Conservation (phyloP, 441 rosid species). For the Isatis lusitanica region DNA sequence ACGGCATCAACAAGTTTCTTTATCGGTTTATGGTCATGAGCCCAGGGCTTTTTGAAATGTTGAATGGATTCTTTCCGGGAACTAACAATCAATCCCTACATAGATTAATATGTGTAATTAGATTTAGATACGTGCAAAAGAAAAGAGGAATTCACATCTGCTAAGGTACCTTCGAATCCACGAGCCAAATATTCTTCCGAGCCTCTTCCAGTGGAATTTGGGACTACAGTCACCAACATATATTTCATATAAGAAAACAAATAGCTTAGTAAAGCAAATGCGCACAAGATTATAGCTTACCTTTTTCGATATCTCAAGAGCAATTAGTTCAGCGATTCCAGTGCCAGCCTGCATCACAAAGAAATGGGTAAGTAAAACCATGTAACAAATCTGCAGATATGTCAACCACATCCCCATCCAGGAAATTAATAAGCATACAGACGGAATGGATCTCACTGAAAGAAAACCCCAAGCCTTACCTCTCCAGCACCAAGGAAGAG, state of each 20-base stretch:
- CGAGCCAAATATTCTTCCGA: conserved; percentile 80
- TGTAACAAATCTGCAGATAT: conserved; percentile 2
- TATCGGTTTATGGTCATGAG: conserved; percentile 78
- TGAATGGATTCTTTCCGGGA: conserved; percentile 83
- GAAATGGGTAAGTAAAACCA: background rate
- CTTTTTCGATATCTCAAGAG: conserved; percentile 81
- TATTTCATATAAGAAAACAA: conserved; percentile 11
- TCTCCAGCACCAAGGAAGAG: conserved; percentile 89
- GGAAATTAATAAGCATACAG: background rate
- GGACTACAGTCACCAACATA: conserved; percentile 43
- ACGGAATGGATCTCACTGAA: background rate
- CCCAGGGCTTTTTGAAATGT: conserved; percentile 94
- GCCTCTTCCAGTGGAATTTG: conserved; percentile 68
- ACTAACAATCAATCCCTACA: conserved; percentile 79
- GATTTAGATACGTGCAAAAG: conserved; percentile 2
- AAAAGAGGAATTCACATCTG: conserved; percentile 20
- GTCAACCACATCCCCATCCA: background rate
- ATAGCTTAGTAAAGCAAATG: conserved; percentile 13
- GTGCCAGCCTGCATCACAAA: conserved; percentile 75
- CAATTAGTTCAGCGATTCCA: conserved; percentile 83
- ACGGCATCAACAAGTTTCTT: conserved; percentile 62
- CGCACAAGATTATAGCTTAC: conserved; percentile 36
- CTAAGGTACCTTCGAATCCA: conserved; percentile 73
- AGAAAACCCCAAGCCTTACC: conserved; percentile 41
- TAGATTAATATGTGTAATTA: conserved; percentile 1